phyloP scores from a whole-genome alignment of 352 stramenopile genomes.

The Pythium aphanidermatum region DNA sequence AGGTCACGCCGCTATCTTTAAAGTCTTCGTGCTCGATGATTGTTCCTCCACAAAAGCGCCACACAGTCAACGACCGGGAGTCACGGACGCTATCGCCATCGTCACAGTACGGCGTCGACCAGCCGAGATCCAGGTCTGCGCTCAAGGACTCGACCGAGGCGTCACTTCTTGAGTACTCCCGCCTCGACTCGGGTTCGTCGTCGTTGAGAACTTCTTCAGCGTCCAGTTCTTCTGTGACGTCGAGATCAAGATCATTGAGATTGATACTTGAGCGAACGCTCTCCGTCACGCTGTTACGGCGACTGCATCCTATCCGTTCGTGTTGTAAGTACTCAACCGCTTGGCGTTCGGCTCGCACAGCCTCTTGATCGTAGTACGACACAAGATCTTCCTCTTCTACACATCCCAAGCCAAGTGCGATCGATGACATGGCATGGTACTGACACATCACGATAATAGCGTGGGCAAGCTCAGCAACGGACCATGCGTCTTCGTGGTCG shows the following conservation, averaged over 20 bases:
- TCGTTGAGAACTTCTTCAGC: too few species aligned
- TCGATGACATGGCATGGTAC: slow-evolving; percentile 77
- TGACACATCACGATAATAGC: slow-evolving; percentile 82
- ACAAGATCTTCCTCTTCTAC: slow-evolving; percentile 72
- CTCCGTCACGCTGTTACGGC: slow-evolving; percentile 5
- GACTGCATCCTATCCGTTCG: neutral
- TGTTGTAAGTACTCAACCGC: slow-evolving; percentile 18
- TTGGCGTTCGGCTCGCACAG: slow-evolving; percentile 25
- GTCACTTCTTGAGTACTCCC: too few species aligned
- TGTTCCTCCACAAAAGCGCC: slow-evolving; percentile 75
- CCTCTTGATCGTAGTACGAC: slow-evolving; percentile 53
- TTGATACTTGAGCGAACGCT: too few species aligned
- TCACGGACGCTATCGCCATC: slow-evolving; percentile 15
- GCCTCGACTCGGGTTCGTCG: slow-evolving; percentile 4
- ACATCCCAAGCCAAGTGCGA: slow-evolving; percentile 67
- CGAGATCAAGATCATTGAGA: too few species aligned
- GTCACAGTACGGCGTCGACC: slow-evolving; percentile 38
- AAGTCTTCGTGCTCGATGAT: slow-evolving; percentile 82
- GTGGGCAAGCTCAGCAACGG: slow-evolving; percentile 80
- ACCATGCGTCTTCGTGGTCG: slow-evolving; percentile 79
- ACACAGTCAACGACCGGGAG: slow-evolving; percentile 61
- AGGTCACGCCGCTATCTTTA: slow-evolving; percentile 82
- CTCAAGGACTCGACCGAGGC: too few species aligned
- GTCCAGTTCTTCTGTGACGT: too few species aligned
- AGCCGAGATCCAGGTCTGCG: slow-evolving; percentile 38